Conservation (phyloP, 2,329 filamentous ascomycete species). For the Verticillium alfalfae region DNA sequence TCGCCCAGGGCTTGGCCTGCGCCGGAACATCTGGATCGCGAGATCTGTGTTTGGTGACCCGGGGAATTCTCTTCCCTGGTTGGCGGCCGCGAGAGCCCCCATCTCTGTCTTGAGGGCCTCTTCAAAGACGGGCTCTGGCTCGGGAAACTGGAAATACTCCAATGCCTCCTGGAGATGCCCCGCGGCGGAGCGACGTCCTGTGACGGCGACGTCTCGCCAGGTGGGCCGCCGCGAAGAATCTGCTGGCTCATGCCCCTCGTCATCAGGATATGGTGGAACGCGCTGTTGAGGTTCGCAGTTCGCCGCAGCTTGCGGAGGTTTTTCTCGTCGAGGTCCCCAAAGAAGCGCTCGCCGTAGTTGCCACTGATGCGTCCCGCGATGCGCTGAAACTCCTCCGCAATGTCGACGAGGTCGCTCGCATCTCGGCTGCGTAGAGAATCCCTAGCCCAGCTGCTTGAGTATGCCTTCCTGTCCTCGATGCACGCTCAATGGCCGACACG, state of each 20-base stretch:
- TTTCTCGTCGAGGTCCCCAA: conserved; percentile 14
- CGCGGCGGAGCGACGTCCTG: neutral
- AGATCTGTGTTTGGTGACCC: conserved; percentile 56
- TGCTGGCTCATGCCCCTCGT: conserved; percentile 10
- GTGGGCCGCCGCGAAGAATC: neutral
- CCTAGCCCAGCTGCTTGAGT: conserved; percentile 18
- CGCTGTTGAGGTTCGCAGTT: conserved; percentile 15
- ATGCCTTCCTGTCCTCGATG: conserved; percentile 12
- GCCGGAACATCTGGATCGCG: conserved; percentile 51
- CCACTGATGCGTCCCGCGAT: conserved; percentile 23
- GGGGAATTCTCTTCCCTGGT: conserved; percentile 50
- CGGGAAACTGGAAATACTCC: neutral
- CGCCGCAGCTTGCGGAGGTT: conserved; percentile 16
- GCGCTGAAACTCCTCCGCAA: conserved; percentile 15
- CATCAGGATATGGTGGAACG: conserved; percentile 17
- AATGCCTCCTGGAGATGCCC: neutral
- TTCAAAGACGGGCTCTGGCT: conserved; percentile 1
- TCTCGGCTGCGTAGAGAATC: conserved; percentile 13
- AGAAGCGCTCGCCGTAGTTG: conserved; percentile 22
- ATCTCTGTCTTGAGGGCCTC: conserved; percentile 4
- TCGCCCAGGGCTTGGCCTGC: conserved; percentile 52
- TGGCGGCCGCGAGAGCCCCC: conserved; percentile 30
- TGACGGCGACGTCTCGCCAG: neutral
- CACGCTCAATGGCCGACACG: conserved; percentile 20
- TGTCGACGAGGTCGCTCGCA: conserved; percentile 16